These are phyloP conservation scores for Candida yuanshanica DNA, from an alignment of 805 yeast genomes.

Conservation along the genomic window DNA sequence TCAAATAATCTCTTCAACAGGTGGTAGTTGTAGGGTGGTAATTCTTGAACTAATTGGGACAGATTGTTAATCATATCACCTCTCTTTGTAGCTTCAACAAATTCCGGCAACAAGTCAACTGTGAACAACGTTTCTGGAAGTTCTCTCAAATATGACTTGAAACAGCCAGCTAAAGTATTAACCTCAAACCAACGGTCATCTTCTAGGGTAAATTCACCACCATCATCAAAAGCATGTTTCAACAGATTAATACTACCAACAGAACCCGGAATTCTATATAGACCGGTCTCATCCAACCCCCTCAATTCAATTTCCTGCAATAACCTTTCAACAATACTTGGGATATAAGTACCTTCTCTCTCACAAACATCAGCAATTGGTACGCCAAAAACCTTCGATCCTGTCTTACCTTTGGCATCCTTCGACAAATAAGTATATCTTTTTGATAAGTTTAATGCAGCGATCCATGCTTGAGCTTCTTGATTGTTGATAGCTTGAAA, in stretches of 20 bases:
- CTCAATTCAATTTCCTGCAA: conserved; percentile 76
- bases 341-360: conserved; percentile 59
- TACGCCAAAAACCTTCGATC: conserved; percentile 72
- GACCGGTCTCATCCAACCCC: conserved; percentile 86
- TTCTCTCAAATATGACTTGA: conserved; percentile 78
- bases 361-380: conserved; percentile 73
- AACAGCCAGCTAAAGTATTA: conserved; percentile 83
- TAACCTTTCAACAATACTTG: conserved; percentile 59
- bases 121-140: conserved; percentile 81
- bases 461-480: conserved; percentile 75
- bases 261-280: conserved; percentile 72
- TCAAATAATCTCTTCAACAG: conserved; percentile 59
- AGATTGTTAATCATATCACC: conserved; percentile 30
- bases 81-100: conserved; percentile 36
- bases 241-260: conserved; percentile 50
- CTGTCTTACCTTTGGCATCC: conserved; percentile 33
- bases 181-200: conserved; percentile 67
- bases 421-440: conserved; percentile 37
- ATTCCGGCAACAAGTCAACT: conserved; percentile 54
- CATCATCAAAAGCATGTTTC: conserved; percentile 50
- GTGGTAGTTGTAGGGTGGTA: conserved; percentile 65
- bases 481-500: conserved; percentile 60
- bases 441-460: conserved; percentile 32
- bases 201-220: conserved; percentile 38
- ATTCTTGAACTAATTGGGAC: conserved; percentile 27